Percentiles rank a stretch among this genome's conserved stretches.
Conservation (phyloP, 805 yeast species). For the Yamadazyma olivae region DNA sequence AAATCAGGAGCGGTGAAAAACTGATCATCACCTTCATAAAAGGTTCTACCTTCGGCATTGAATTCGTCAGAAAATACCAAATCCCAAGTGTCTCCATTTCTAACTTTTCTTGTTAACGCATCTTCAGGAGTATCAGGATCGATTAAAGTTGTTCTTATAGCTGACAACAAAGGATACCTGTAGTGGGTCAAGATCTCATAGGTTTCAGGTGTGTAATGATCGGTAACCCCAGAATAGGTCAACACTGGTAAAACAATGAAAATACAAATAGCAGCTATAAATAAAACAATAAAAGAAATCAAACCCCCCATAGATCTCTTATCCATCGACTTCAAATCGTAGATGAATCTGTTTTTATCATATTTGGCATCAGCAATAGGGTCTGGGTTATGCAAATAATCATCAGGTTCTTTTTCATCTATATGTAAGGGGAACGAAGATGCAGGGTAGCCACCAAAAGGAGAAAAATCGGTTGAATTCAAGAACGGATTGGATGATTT, state of each 20-base stretch:
- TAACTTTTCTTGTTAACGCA: constrained; percentile 19
- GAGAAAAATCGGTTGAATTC: constrained; percentile 66
- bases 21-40: constrained; percentile 44
- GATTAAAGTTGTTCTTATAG: constrained; percentile 32
- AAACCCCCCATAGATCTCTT: constrained; percentile 59
- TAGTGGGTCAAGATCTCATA: constrained; percentile 48
- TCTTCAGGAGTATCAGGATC: constrained; percentile 42
- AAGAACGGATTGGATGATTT: constrained; percentile 26
- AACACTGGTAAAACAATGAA: constrained; percentile 81
- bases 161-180: constrained; percentile 33
- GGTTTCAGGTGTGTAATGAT: constrained; percentile 21
- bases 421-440: constrained; percentile 84
- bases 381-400: constrained; percentile 93
- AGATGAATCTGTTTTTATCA: constrained; percentile 63
- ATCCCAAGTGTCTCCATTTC: constrained; percentile 30
- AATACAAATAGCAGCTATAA: constrained; percentile 60
- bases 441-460: constrained; percentile 97
- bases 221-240: constrained; percentile 71
- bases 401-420: constrained; percentile 94
- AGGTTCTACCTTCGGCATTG: constrained; percentile 42
- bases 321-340: constrained; percentile 68
- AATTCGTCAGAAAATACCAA: constrained; percentile 42
- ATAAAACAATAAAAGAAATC: constrained; percentile 55
- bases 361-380: constrained; percentile 88
- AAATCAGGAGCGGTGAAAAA: constrained; percentile 40